These are phyloP conservation scores for Beauveria australis DNA, from an alignment of 2,329 filamentous ascomycete genomes.

Conservation along the genomic window DNA sequence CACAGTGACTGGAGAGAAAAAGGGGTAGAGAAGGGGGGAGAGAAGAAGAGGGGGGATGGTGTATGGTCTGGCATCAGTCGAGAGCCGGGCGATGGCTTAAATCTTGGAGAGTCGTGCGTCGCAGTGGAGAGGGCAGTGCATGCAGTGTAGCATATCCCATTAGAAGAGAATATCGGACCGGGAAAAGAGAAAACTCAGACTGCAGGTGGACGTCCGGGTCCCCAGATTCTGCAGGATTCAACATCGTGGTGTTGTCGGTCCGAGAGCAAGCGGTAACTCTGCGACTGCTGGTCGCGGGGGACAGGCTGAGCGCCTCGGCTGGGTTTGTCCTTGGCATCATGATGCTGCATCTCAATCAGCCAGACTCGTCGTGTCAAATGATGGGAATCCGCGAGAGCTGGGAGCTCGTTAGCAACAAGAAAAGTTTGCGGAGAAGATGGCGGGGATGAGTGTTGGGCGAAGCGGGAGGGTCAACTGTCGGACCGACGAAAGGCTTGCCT, in stretches of 20 bases:
- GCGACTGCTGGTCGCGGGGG: background rate
- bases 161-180: background rate
- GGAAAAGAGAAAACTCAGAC: background rate
- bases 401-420: background rate
- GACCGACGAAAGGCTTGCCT: too few relatives aligned
- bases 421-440: background rate
- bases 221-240: background rate
- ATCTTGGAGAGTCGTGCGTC: slow-evolving; percentile 2
- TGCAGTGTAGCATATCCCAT: background rate
- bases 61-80: background rate
- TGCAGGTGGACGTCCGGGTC: background rate
- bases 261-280: background rate
- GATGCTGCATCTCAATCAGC: background rate
- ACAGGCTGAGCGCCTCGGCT: background rate
- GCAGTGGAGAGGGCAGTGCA: background rate
- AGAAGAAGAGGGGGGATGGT: background rate
- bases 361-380: background rate
- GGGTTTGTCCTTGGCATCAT: background rate
- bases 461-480: too few relatives aligned
- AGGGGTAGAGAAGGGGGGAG: too few relatives aligned
- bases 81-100: background rate
- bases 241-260: background rate
- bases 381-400: too few relatives aligned
- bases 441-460: too few relatives aligned
- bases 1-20: background rate